phyloP scores from a whole-genome alignment of 148 eudicot genomes.

The Simmondsia chinensis region DNA sequence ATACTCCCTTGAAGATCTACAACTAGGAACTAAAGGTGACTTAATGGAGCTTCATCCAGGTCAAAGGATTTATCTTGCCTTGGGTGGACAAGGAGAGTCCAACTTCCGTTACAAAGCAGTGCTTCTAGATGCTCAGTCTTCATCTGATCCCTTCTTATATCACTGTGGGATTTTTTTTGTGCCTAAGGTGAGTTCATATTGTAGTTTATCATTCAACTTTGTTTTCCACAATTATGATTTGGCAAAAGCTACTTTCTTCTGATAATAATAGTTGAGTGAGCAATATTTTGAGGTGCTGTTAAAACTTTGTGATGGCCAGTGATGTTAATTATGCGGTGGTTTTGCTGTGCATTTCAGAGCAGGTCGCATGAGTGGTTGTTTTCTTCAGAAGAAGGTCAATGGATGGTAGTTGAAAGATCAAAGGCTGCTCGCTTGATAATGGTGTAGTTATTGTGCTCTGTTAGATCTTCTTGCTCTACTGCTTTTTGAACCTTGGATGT shows the following conservation, averaged over 20 bases:
- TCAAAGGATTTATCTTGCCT: conserved; percentile 47
- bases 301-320: background rate
- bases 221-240: background rate
- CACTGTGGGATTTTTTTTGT: conserved; percentile 79
- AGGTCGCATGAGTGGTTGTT: conserved; percentile 88
- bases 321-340: too few relatives aligned
- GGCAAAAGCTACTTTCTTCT: background rate
- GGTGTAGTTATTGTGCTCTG: conserved; percentile 25
- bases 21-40: conserved; percentile 65
- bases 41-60: conserved; percentile 58
- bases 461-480: background rate
- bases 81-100: conserved; percentile 68
- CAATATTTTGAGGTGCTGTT: background rate
- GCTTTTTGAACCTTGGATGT: background rate
- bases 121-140: conserved; percentile 71
- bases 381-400: conserved; percentile 95
- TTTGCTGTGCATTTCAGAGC: conserved; percentile 31
- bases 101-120: conserved; percentile 57
- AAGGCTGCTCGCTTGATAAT: conserved; percentile 86
- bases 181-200: conserved; percentile 49
- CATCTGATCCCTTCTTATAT: conserved; percentile 45
- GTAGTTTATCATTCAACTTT: background rate
- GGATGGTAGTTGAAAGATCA: conserved; percentile 84
- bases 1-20: conserved; percentile 71
- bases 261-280: background rate